These are phyloP conservation scores for Cryptococcus sp. DNA, from an alignment of 1,284 basidiomycete species.

Conservation along the genomic window DNA sequence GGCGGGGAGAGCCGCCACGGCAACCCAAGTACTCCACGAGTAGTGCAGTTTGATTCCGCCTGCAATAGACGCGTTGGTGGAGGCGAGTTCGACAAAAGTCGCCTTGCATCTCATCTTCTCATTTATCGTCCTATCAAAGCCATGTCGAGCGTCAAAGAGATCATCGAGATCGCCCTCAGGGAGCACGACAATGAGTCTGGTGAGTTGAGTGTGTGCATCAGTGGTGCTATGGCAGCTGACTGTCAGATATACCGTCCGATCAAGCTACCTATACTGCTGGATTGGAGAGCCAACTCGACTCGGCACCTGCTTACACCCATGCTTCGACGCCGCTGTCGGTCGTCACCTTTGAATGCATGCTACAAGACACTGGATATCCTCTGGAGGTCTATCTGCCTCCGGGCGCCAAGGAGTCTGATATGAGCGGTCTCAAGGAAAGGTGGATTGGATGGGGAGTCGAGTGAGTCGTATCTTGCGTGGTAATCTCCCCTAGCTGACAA, in stretches of 20 bases:
- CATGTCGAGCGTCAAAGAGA: no score
- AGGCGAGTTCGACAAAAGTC: no score
- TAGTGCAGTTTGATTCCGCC: no score
- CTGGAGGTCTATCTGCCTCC: slow-evolving; percentile 43
- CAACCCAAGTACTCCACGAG: no score
- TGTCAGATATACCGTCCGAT: neutral
- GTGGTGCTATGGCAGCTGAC: neutral
- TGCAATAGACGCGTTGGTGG: no score
- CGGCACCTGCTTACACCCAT: slow-evolving; percentile 28
- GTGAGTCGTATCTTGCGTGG: slow-evolving; percentile 32
- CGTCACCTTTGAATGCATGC: slow-evolving; percentile 40
- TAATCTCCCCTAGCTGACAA: no score
- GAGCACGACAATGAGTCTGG: neutral
- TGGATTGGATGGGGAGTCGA: slow-evolving; percentile 47
- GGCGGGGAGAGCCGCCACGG: no score
- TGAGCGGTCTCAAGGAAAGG: slow-evolving; percentile 39
- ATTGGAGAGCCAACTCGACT: neutral
- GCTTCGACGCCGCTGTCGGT: slow-evolving; percentile 27
- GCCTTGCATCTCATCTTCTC: no score
- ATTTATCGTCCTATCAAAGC: no score
- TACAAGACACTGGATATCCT: slow-evolving; percentile 47
- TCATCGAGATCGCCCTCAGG: neutral
- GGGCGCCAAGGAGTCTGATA: slow-evolving; percentile 14
- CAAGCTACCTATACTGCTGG: neutral
- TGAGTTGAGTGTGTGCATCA: no score